phyloP scores from a whole-genome alignment of 805 yeast species.

The Saturnispora dispora region DNA sequence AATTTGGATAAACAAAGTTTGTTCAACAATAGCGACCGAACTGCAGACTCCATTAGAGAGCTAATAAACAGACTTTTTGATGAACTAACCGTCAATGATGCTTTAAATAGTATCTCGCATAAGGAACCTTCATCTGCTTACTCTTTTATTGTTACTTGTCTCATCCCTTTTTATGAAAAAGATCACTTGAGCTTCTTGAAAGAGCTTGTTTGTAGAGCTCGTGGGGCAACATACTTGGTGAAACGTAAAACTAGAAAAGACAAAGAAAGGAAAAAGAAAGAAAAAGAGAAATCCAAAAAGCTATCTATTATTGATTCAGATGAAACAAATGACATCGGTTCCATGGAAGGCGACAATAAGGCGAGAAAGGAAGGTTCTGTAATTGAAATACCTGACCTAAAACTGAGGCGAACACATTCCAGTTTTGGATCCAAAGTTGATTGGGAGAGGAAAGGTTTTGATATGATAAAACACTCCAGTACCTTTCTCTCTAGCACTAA shows the following conservation, averaged over 20 bases:
- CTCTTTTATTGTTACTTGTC: conserved; percentile 20
- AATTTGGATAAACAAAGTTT: neutral
- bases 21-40: neutral
- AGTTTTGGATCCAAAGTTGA: conserved; percentile 15
- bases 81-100: conserved; percentile 27
- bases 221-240: conserved; percentile 22
- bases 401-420: conserved; percentile 21
- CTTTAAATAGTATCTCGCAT: conserved; percentile 21
- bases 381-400: conserved; percentile 14
- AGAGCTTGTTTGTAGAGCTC: conserved; percentile 21
- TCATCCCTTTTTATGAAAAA: conserved; percentile 26
- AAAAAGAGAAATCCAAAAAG: conserved; percentile 2
- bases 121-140: conserved; percentile 23
- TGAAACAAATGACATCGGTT: neutral
- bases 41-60: conserved; percentile 8
- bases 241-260: conserved; percentile 9
- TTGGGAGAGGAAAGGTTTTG: conserved; percentile 26
- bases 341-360: neutral
- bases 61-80: conserved; percentile 22
- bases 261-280: conserved; percentile 3
- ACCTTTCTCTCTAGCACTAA: neutral
- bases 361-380: neutral
- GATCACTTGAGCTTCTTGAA: conserved; percentile 20
- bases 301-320: neutral
- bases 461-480: conserved; percentile 21